These are phyloP conservation scores for Manihot esculenta DNA, from an alignment of 441 rosid species.

Conservation along the genomic window DNA sequence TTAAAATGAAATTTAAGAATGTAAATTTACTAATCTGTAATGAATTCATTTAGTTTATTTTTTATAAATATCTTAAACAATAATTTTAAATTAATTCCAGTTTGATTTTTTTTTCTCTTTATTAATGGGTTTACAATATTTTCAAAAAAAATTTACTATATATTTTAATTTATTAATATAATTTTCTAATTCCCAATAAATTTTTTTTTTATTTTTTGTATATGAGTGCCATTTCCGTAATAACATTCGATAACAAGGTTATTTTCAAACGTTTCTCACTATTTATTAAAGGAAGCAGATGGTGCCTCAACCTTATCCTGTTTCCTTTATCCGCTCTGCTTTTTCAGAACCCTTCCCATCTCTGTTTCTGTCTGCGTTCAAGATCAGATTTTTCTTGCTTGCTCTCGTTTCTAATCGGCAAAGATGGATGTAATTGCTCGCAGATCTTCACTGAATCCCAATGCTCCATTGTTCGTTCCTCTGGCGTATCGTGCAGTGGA, in stretches of 20 bases:
- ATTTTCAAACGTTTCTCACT: not conserved
- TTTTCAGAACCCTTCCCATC: not conserved
- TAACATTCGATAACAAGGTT: not conserved
- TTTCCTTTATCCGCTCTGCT: not conserved
- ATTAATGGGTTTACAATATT: too few species aligned
- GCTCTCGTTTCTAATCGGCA: not conserved
- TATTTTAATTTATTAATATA: too few species aligned
- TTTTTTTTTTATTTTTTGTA: too few species aligned
- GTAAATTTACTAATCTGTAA: too few species aligned
- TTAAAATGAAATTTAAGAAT: too few species aligned
- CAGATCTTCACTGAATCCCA: slow-evolving; percentile 45
- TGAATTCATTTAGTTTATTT: too few species aligned
- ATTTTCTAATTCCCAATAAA: too few species aligned
- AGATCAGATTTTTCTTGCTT: not conserved
- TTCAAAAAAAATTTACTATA: too few species aligned
- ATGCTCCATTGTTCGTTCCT: slow-evolving; percentile 65
- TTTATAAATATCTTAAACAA: too few species aligned
- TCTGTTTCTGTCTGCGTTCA: too few species aligned
- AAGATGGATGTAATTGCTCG: slow-evolving; percentile 42
- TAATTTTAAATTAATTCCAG: too few species aligned
- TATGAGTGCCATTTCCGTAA: slow-evolving; percentile 28
- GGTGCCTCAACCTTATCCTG: not conserved
- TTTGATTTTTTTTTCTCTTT: too few species aligned
- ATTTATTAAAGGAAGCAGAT: not conserved
- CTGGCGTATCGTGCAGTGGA: slow-evolving; percentile 56